Percentiles rank a stretch among this genome's conserved stretches.
Evolutionary conservation across 225 moss, liverwort and hornwort genomes (phyloP).

Genomic region (Climacium dendroides): DNA sequence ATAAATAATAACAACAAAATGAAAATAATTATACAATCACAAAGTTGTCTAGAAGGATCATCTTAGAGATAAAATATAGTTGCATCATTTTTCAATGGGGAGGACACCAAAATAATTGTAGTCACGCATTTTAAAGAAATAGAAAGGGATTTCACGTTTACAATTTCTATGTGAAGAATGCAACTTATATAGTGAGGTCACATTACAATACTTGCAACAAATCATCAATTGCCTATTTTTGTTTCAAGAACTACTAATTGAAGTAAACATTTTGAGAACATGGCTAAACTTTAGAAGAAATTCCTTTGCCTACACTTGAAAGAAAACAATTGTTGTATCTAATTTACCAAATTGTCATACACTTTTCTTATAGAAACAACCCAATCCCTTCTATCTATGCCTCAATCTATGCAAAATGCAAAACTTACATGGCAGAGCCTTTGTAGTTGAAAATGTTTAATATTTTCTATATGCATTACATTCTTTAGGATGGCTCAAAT

Average conservation of each 20-base stretch:
- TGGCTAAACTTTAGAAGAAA: not conserved
- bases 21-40: not conserved
- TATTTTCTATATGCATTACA: not conserved
- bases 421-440: not conserved
- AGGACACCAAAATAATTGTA: not conserved
- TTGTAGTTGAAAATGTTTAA: not conserved
- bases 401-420: not conserved
- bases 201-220: not conserved
- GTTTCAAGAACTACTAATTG: not conserved
- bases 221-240: not conserved
- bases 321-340: not conserved
- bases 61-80: not conserved
- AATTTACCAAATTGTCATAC: not conserved
- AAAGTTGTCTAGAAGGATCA: not conserved
- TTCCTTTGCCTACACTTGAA: not conserved
- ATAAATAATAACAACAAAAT: not conserved
- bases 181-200: not conserved
- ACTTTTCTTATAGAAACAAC: accelerated
- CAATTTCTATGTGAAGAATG: too few relatives aligned
- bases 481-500: not conserved
- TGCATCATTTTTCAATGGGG: not conserved
- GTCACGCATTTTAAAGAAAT: not conserved
- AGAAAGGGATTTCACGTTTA: accelerated
- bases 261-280: not conserved
- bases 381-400: not conserved